Base-by-base conservation (phyloP, 2,329 filamentous ascomycete species). In the Graphilbum sp. region DNA sequence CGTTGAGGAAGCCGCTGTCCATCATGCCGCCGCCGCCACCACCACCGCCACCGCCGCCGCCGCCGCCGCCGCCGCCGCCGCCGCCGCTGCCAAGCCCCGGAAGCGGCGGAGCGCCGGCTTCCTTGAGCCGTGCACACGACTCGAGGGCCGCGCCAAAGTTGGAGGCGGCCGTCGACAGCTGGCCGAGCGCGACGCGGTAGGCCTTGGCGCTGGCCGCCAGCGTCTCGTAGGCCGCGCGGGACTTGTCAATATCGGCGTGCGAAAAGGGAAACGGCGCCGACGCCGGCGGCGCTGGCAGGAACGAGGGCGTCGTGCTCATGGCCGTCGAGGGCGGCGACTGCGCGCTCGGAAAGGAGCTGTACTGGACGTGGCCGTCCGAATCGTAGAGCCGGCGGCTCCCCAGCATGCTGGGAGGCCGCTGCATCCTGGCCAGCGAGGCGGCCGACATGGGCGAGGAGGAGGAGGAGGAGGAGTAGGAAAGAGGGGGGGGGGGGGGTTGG, bases 61-160 rank as follows among this genome's bases (percentile, higher is more conserved):
- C 33, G 52, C 50, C 37, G 50, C 45, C 23, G 51, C 46, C 24
- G 35, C 24, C 30, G 23, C 9, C 39, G 30, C 40, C 42, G 19
- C 41, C 43, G 17, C 47, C 44, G 15, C 46, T 36, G 5, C 60
- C 3, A 56, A 58, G 30, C 4, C 16, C 27, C 15, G 34, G 8
- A 2, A 33, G 4, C 17, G 13, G 60, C 45, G 76, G 72, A 38
- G 72, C 70, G 37, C 74, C 67, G 25, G 75, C 70, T 52, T 79
- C 75, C 50, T 79, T 79, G 24, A 79, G 59, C 13, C 75, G 67
- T n/a, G 75, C 75, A 54, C 75, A 80, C 43, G 72, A 57, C 57
- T 80, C 75, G 42, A 80, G 65, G 15, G 75, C 72, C 34, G 66
- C 66, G 35, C 73, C 75, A 50, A 80, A 79, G 24, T 66, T 60